Percentiles rank a stretch among this genome's conserved stretches.
Conservation (phyloP, 2,329 filamentous ascomycete species). For the Neophaeococcomyces mojaviensis region DNA sequence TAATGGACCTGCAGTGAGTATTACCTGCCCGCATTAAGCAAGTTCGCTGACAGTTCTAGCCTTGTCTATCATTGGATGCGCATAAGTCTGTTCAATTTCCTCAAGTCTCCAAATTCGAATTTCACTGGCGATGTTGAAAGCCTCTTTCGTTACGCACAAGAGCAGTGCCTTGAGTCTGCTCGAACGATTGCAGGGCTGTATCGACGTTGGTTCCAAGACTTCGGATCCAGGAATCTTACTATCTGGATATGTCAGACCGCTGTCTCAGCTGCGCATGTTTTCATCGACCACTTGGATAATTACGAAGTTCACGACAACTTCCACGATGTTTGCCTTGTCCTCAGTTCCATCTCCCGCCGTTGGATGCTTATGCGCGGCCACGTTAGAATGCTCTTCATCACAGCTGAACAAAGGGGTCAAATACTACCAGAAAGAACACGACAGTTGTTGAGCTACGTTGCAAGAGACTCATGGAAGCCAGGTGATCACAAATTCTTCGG, state of each 20-base stretch:
- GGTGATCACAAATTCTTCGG: background rate
- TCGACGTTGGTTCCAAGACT: background rate
- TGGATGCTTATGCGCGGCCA: slow-evolving; percentile 3
- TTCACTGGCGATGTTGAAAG: background rate
- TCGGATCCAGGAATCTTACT: background rate
- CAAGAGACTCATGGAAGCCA: background rate
- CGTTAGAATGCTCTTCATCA: background rate
- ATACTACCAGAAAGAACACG: background rate
- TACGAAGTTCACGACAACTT: background rate
- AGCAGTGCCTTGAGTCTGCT: background rate
- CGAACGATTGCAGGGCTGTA: background rate
- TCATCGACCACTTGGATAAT: background rate
- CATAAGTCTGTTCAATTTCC: slow-evolving; percentile 1
- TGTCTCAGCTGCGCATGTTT: background rate
- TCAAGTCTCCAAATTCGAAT: background rate
- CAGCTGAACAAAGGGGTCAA: background rate
- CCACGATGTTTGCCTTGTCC: background rate
- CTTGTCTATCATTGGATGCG: background rate
- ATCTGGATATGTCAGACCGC: slow-evolving; percentile 1
- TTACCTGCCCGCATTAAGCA: background rate
- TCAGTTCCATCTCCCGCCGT: background rate
- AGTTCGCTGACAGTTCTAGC: background rate
- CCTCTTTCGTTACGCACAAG: background rate
- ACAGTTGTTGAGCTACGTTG: background rate
- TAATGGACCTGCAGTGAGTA: slow-evolving; percentile 2